Conservation (phyloP, 164 flowering plant species). For the Liquidambar formosana region DNA sequence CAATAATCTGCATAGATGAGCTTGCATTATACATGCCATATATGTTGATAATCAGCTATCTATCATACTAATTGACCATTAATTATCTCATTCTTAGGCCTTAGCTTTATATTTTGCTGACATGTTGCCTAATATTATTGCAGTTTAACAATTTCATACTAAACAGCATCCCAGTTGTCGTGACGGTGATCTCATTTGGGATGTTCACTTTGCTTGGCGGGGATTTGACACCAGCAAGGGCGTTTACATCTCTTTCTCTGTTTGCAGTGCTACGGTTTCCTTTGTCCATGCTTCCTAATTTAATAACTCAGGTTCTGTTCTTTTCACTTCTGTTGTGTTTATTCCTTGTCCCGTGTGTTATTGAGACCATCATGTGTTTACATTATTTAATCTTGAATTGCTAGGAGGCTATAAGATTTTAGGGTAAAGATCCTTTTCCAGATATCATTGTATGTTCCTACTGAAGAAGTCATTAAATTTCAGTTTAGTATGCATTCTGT, state of each 20-base stretch:
- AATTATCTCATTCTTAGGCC: background rate
- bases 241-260: slow-evolving; percentile 72
- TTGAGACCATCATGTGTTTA: background rate
- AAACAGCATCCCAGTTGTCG: slow-evolving; percentile 72
- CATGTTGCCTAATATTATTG: slow-evolving; percentile 18
- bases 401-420: too few relatives aligned
- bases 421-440: too few relatives aligned
- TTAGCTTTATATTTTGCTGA: background rate
- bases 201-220: slow-evolving; percentile 71
- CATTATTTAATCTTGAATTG: too few relatives aligned
- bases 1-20: background rate
- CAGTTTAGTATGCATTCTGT: too few relatives aligned
- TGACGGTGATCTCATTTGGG: slow-evolving; percentile 77
- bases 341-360: background rate
- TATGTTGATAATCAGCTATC: background rate
- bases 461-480: too few relatives aligned
- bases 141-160: slow-evolving; percentile 67
- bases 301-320: slow-evolving; percentile 65
- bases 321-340: background rate
- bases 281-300: slow-evolving; percentile 66
- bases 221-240: slow-evolving; percentile 75
- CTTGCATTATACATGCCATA: background rate
- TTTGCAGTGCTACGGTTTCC: slow-evolving; percentile 73
- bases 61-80: background rate
- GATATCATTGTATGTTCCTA: too few relatives aligned